Evolutionary conservation across 345 rosid species (phyloP), one percentile per base, ranked within the genome.

Genomic region (Turnera subulata): DNA sequence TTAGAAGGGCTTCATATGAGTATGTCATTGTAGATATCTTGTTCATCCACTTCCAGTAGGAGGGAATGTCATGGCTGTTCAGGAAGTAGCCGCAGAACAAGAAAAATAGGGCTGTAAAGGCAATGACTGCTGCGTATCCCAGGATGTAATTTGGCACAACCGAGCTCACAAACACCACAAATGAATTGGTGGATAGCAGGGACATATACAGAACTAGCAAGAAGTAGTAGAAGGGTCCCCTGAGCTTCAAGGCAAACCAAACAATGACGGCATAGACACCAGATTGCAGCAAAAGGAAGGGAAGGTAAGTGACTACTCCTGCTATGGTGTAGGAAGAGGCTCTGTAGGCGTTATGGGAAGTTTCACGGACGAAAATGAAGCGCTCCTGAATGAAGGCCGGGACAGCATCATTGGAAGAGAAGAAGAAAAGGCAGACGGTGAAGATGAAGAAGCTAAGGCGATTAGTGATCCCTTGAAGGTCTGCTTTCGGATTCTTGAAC

Each of bases 321-420:
- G 91, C 80, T 25, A 82, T 81, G 48, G 79, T 78, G 78, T 82
- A 84, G 29, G 87, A 74, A 4, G 91, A 84, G 25, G 91, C 85
- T 46, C 85, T 59, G 22, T 84, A 84, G 11, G 85, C 84, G 22
- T 84, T 80, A 33, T 84, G 88, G 42, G 91, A 80, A 22, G 91
- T 80, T 63, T 84, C 85, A 0, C 87, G 80, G 53, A 84, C 17
- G 26, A 84, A 79, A 63, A 82, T 82, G 39, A 73, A 82, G 56
- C 91, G 82, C 43, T 84, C 87, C 66, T 84, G 85, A 61, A 84
- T 84, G 64, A 84, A 84, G 33, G 87, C 85, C 0, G 85, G 91
- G 45, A 82, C 91, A 0, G 82, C 85, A 21, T 84, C 91, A 12
- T 84, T 82, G 45, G 91, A 82, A 18, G 91, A 84, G 80, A 82